Conservation (phyloP, 345 rosid species). For the Mallotus nudiflorus region DNA sequence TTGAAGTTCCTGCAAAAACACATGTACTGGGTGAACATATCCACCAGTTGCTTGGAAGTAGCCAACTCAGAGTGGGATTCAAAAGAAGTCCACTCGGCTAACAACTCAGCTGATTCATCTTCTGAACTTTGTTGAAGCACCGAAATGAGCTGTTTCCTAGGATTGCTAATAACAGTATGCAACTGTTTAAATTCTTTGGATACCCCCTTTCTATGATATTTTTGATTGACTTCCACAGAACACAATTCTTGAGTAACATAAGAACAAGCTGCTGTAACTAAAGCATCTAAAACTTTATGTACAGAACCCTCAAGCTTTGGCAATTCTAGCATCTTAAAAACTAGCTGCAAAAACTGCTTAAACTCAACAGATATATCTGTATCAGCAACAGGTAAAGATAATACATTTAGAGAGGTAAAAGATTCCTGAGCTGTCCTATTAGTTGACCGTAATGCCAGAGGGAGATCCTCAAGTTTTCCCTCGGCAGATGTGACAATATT, state of each 20-base stretch:
- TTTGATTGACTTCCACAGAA: constrained; percentile 41
- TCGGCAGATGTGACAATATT: constrained; percentile 84
- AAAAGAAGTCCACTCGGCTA: constrained; percentile 42
- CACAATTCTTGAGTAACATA: constrained; percentile 45
- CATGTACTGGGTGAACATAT: constrained; percentile 47
- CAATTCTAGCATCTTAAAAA: constrained; percentile 59
- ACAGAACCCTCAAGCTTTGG: constrained; percentile 46
- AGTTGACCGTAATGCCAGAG: constrained; percentile 69
- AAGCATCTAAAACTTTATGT: constrained; percentile 48
- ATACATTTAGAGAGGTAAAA: constrained; percentile 57
- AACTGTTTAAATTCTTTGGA: constrained; percentile 46
- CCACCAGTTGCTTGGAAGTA: constrained; percentile 70
- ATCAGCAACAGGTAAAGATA: constrained; percentile 53
- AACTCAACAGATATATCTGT: constrained; percentile 67
- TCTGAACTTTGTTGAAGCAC: constrained; percentile 41
- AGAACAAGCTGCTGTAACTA: constrained; percentile 60
- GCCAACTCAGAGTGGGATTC: constrained; percentile 54
- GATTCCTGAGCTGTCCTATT: constrained; percentile 69
- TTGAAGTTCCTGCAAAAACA: constrained; percentile 44
- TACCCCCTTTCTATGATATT: constrained; percentile 37
- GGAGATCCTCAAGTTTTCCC: constrained; percentile 91
- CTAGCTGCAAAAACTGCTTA: constrained; percentile 65
- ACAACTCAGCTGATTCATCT: constrained; percentile 43
- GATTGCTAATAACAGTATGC: constrained; percentile 42
- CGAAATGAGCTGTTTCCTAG: constrained; percentile 55